Evolutionary conservation across 129 eudicot genomes (phyloP).

Genomic region (Centella asiatica): DNA sequence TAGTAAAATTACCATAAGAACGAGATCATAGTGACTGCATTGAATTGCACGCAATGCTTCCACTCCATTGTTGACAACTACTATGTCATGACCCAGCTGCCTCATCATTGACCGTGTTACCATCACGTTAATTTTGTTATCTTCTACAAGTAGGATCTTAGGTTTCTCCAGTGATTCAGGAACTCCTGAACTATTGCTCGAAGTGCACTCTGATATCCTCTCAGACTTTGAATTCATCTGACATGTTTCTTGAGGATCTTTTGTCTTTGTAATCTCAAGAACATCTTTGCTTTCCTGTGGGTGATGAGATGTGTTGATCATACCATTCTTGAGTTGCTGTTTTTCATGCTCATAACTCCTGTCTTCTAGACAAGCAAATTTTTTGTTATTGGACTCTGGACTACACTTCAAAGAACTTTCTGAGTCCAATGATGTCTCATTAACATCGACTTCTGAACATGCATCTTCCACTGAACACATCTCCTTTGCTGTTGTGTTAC

Average conservation of each 20-base stretch:
- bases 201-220: conserved; percentile 31
- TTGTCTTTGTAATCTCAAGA: conserved; percentile 10
- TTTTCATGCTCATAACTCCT: conserved; percentile 15
- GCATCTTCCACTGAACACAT: conserved; percentile 32
- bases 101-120: conserved; percentile 80
- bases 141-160: conserved; percentile 92
- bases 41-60: conserved; percentile 91
- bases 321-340: conserved; percentile 9
- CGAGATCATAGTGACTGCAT: conserved; percentile 43
- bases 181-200: conserved; percentile 33
- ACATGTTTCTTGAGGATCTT: conserved; percentile 12
- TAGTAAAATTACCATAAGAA: conserved; percentile 59
- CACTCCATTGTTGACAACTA: conserved; percentile 81
- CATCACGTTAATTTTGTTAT: conserved; percentile 77
- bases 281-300: conserved; percentile 2
- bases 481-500: conserved; percentile 31
- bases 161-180: conserved; percentile 28
- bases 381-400: conserved; percentile 20
- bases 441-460: conserved; percentile 23
- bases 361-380: conserved; percentile 18
- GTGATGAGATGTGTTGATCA: conserved; percentile 18
- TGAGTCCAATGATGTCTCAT: conserved; percentile 19
- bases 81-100: conserved; percentile 73
- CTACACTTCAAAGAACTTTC: conserved; percentile 24
- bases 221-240: conserved; percentile 19